These are phyloP conservation scores for Scedosporium dehoogii DNA, from an alignment of 2,329 filamentous ascomycete genomes.

Conservation along the genomic window DNA sequence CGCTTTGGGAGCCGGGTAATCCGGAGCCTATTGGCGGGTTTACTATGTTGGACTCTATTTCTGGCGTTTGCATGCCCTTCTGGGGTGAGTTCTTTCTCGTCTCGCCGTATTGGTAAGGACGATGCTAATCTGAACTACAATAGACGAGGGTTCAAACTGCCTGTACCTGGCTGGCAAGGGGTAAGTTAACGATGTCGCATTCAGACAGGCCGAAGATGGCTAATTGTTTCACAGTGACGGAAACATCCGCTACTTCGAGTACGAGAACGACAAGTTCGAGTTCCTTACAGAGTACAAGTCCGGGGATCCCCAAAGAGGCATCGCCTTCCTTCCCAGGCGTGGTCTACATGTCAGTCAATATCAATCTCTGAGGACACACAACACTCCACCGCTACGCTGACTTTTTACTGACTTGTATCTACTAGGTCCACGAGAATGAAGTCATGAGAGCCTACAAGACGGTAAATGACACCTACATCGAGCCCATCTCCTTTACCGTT, in stretches of 20 bases:
- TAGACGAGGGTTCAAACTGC: slow-evolving; percentile 84
- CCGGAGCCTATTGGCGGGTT: slow-evolving; percentile 85
- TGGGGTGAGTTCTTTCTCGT: slow-evolving; percentile 54
- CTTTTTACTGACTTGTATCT: background rate
- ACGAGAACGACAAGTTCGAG: slow-evolving; percentile 97
- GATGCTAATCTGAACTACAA: background rate
- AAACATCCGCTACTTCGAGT: slow-evolving; percentile 98
- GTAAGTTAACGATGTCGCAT: slow-evolving; percentile 36
- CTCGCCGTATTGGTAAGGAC: background rate
- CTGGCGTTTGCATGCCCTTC: slow-evolving; percentile 98
- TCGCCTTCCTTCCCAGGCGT: slow-evolving; percentile 90
- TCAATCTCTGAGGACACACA: slow-evolving; percentile 9
- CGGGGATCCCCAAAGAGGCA: slow-evolving; percentile 83
- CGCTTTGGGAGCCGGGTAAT: slow-evolving; percentile 85
- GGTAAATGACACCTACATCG: slow-evolving; percentile 86
- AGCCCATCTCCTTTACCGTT: slow-evolving; percentile 96
- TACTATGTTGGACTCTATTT: slow-evolving; percentile 84
- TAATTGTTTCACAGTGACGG: slow-evolving; percentile 57
- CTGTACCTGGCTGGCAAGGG: slow-evolving; percentile 96
- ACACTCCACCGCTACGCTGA: background rate
- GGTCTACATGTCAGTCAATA: slow-evolving; percentile 65
- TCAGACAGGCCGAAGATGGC: background rate
- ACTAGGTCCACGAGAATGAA: slow-evolving; percentile 83
- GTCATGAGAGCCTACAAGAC: slow-evolving; percentile 96
- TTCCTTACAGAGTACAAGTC: slow-evolving; percentile 97